Conservation (phyloP, 805 yeast genomes). For the Saccharomycopsis sp. region DNA sequence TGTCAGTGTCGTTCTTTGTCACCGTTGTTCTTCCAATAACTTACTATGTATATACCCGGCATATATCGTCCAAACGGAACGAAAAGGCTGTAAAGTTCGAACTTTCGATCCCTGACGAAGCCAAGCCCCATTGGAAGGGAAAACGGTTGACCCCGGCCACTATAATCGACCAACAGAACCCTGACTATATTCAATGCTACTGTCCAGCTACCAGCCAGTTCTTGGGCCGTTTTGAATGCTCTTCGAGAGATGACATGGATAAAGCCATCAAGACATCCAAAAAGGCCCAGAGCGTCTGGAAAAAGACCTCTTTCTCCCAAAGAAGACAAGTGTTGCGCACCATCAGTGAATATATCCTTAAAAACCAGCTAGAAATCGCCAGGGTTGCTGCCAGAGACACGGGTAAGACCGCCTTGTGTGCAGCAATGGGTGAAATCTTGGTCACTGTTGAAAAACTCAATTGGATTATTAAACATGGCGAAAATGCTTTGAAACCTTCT, state of each 20-base stretch:
- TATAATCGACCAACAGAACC: constrained; percentile 53
- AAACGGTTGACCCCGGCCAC: constrained; percentile 62
- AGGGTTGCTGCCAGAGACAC: constrained; percentile 93
- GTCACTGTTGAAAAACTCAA: constrained; percentile 89
- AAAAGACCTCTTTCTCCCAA: constrained; percentile 48
- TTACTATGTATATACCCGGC: constrained; percentile 18
- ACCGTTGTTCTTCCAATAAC: constrained; percentile 22
- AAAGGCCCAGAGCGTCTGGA: constrained; percentile 49
- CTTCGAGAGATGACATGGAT: constrained; percentile 68
- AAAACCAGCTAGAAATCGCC: constrained; percentile 81
- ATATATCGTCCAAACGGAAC: constrained; percentile 11
- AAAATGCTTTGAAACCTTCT: constrained; percentile 58
- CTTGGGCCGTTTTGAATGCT: constrained; percentile 64
- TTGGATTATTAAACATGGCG: constrained; percentile 87
- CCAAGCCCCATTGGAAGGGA: constrained; percentile 90
- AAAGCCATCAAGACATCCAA: constrained; percentile 45
- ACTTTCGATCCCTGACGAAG: constrained; percentile 63
- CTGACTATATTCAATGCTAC: constrained; percentile 67
- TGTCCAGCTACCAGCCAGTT: constrained; percentile 97
- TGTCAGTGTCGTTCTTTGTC: constrained; percentile 24
- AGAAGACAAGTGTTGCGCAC: constrained; percentile 69
- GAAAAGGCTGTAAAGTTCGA: constrained; percentile 40
- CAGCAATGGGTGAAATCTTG: constrained; percentile 92
- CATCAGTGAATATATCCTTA: constrained; percentile 61
- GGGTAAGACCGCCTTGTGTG: constrained; percentile 94